Percentiles rank a stretch among this genome's conserved stretches.
Conservation (phyloP, 495 filamentous ascomycete species). For the Clohesyomyces aquaticus region DNA sequence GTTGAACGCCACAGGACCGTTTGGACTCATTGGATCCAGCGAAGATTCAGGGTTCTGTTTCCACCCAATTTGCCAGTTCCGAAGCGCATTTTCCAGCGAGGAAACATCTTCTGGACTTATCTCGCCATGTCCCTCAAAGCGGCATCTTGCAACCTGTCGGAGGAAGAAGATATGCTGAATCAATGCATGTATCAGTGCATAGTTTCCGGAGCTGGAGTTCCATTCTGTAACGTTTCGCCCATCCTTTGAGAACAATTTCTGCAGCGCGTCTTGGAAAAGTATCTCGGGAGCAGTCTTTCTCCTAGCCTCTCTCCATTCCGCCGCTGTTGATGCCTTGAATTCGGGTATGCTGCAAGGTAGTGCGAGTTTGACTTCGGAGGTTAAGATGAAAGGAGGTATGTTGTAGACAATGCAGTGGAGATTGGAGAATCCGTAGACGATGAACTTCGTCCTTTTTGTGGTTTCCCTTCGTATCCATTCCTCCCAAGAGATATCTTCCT, state of each 20-base stretch:
- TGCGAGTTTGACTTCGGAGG: constrained; percentile 63
- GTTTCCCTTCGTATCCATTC: constrained; percentile 62
- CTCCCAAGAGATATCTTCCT: constrained; percentile 53
- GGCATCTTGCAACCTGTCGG: constrained; percentile 45
- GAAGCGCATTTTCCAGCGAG: constrained; percentile 51
- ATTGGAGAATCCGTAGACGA: constrained; percentile 63
- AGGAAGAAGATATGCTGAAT: constrained; percentile 70
- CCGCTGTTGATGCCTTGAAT: constrained; percentile 55
- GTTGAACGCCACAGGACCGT: constrained; percentile 67
- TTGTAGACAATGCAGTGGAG: constrained; percentile 63
- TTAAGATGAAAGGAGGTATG: constrained; percentile 61
- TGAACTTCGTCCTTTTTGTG: constrained; percentile 59
- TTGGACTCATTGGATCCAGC: constrained; percentile 55
- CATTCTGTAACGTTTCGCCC: constrained; percentile 49
- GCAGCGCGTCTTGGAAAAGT: constrained; percentile 56
- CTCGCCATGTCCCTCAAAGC: constrained; percentile 31
- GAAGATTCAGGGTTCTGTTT: constrained; percentile 59
- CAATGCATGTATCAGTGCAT: constrained; percentile 69
- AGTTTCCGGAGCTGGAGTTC: constrained; percentile 65
- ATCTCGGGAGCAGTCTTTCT: constrained; percentile 50
- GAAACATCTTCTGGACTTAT: constrained; percentile 28
- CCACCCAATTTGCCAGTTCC: constrained; percentile 66
- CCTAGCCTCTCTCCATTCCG: constrained; percentile 53
- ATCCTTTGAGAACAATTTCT: constrained; percentile 55
- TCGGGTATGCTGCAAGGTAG: constrained; percentile 60